phyloP scores from a whole-genome alignment of 1,139 yeast species.

The Diutina rugosa region DNA sequence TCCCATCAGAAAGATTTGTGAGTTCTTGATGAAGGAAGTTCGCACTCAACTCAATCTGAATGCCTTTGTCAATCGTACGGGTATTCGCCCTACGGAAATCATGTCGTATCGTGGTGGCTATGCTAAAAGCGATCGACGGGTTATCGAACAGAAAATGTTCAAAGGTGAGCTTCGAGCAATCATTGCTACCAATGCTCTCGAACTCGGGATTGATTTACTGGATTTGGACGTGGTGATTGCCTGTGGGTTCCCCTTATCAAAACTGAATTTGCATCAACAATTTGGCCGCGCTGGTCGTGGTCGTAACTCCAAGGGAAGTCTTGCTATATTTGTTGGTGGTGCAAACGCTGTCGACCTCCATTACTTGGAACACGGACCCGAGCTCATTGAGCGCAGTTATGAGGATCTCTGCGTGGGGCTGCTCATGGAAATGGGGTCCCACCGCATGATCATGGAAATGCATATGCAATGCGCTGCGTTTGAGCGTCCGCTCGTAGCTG shows the following conservation, averaged over 20 bases:
- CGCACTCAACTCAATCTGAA: conserved; percentile 21
- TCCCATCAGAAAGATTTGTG: conserved; percentile 77
- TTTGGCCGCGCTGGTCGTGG: conserved; percentile 95
- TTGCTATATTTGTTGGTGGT: conserved; percentile 77
- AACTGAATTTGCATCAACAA: conserved; percentile 85
- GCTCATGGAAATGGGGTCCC: conserved; percentile 20
- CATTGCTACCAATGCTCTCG: conserved; percentile 90
- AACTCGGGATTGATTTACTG: conserved; percentile 90
- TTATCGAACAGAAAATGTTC: conserved; percentile 84
- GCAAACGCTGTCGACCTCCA: conserved; percentile 80
- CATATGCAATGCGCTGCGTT: conserved; percentile 93
- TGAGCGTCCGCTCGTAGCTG: conserved; percentile 53
- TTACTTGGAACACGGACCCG: conserved; percentile 59
- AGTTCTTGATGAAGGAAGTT: conserved; percentile 73
- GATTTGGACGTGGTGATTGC: conserved; percentile 81
- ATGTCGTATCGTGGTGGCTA: conserved; percentile 97
- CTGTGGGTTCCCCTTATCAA: conserved; percentile 84
- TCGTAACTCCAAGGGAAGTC: conserved; percentile 42
- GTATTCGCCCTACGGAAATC: conserved; percentile 36
- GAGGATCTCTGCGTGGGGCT: conserved; percentile 33
- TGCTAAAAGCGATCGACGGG: conserved; percentile 70
- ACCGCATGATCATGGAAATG: conserved; percentile 43
- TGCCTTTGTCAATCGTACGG: conserved; percentile 4
- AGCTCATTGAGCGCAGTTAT: conserved; percentile 35
- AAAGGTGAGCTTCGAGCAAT: conserved; percentile 74